A percentile compares a stretch with the other conserved stretches of the same genome.
Evolutionary conservation across 2,329 filamentous ascomycete genomes (phyloP).

Genomic region (Trichoderma atrobrunneum): DNA sequence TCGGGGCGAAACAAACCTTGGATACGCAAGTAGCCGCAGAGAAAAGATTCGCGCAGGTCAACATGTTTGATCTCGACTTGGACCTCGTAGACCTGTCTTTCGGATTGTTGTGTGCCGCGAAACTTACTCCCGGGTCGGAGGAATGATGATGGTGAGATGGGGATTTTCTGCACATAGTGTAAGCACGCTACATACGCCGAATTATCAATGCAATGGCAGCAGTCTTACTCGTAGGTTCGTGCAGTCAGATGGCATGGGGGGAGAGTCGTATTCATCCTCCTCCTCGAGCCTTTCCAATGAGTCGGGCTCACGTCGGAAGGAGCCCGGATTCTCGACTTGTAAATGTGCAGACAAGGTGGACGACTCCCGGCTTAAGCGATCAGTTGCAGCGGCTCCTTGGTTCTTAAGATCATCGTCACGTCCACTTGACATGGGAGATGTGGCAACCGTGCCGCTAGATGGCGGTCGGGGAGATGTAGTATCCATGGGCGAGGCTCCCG

Average conservation of each 20-base stretch:
- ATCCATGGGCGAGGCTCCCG: constrained; percentile 37
- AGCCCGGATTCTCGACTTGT: constrained; percentile 21
- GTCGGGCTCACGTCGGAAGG: constrained; percentile 25
- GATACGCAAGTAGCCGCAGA: constrained; percentile 93
- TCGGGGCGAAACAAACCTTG: constrained; percentile 60
- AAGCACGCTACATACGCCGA: not conserved
- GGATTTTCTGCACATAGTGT: constrained; percentile 55
- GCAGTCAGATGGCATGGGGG: constrained; percentile 40
- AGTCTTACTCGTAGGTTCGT: constrained; percentile 36
- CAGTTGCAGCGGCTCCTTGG: constrained; percentile 25
- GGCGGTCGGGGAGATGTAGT: constrained; percentile 45
- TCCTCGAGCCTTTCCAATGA: constrained; percentile 26
- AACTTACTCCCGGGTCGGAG: constrained; percentile 86
- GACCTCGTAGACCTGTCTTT: constrained; percentile 89
- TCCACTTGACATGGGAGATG: constrained; percentile 34
- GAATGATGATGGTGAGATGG: constrained; percentile 80
- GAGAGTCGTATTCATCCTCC: constrained; percentile 34
- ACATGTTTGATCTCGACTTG: constrained; percentile 97
- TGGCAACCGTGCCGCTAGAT: constrained; percentile 33
- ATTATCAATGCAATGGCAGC: not conserved
- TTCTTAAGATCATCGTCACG: constrained; percentile 31
- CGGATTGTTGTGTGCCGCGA: constrained; percentile 86
- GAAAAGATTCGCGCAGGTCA: constrained; percentile 87
- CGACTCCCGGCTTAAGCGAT: constrained; percentile 25
- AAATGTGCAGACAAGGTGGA: constrained; percentile 20